phyloP scores from a whole-genome alignment of 2,329 filamentous ascomycete species.

The Diplodia seriata region DNA sequence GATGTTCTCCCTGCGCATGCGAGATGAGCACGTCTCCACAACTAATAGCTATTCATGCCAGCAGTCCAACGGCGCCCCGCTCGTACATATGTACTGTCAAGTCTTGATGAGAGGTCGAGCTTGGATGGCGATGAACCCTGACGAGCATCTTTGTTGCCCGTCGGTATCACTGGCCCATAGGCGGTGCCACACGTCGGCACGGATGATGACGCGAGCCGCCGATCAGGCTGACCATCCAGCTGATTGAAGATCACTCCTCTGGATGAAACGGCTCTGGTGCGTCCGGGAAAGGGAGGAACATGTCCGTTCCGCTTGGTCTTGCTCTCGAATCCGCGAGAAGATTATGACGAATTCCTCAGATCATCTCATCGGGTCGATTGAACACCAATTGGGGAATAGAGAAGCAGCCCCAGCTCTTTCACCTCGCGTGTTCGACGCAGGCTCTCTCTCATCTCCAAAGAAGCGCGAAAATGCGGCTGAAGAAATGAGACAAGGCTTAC shows the following conservation, averaged over 20 bases:
- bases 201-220: conserved; percentile 16
- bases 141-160: conserved; percentile 18
- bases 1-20: background rate
- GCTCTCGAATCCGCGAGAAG: background rate
- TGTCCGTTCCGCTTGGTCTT: background rate
- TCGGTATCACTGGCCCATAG: background rate
- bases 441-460: too few species aligned
- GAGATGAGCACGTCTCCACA: background rate
- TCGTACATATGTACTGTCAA: background rate
- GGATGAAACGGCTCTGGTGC: conserved; percentile 10
- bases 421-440: background rate
- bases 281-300: conserved; percentile 10
- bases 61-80: background rate
- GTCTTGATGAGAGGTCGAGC: background rate
- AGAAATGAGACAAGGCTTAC: background rate
- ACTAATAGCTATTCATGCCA: background rate
- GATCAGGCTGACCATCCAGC: conserved; percentile 5
- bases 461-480: background rate
- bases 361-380: background rate
- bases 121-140: background rate
- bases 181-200: background rate
- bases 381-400: background rate
- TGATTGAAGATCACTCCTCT: conserved; percentile 24
- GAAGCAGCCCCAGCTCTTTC: background rate
- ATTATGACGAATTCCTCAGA: background rate